Evolutionary conservation across 345 rosid genomes (phyloP), one percentile per base, ranked within the genome.

Genomic region (Turnera subulata): DNA sequence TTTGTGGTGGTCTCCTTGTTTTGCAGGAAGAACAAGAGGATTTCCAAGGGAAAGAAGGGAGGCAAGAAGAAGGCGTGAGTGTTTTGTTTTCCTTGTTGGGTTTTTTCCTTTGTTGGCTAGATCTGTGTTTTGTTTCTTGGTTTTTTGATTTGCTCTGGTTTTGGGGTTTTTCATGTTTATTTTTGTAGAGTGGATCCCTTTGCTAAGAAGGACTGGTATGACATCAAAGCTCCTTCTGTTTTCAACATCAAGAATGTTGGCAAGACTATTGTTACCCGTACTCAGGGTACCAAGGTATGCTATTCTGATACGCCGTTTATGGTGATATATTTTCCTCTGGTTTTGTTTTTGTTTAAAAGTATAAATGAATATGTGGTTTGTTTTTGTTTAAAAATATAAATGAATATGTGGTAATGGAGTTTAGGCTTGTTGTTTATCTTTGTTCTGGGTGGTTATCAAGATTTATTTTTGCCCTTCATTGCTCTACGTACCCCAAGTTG

Each of bases 191-290:
- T 63, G 9, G 86, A 81, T 55, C 81, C 83, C 12, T 78, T 71
- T 44, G 53, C 81, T 17, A 78, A 76, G 79, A 81, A 81, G 76
- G 86, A 78, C 23, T 78, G 81, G 83, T 78, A 81, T 56, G 79
- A 73, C 38, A 71, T 81, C 49, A 81, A 82, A 75, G 80, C 84
- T 11, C 82, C 84, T 23, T 71, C 84, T 0, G 42, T 73, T 10
- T 82, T 82, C 71, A 61, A 58, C 14, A 66, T 65, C 62, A 82
- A 65, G 61, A 79, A 76, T 53, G 63, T 82, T 26, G 84, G 82
- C 38, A 82, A 79, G 61, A 82, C 82, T 52, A 75, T 79, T 5
- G 81, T 81, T 19, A 70, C 73, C 13, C 69, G 86, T 25, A 81
- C 86, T 18, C 86, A 81, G 61, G 86, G 86, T 18, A 81, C 81